Base-by-base conservation (phyloP, 2,329 filamentous ascomycete species). In the Aspergillus jensenii region DNA sequence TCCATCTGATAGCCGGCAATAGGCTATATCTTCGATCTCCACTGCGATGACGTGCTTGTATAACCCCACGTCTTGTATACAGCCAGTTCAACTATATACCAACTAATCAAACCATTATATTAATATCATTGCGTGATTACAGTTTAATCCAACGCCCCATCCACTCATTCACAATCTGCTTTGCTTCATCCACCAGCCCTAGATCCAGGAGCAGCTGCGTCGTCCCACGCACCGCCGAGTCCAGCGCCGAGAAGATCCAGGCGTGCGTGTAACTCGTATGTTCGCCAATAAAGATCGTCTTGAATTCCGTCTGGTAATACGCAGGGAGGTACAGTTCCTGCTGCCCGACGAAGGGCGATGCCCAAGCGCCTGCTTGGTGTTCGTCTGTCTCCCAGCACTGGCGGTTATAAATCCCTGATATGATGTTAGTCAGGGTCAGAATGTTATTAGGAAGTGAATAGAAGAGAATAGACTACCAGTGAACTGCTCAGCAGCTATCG, bases 181-280 rank as follows among this genome's bases (percentile, higher is more conserved):
- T 90, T 0, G 87, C 87, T 73, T 90, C 87, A 68, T 90, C 87
- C 0, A 90, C 86, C 45, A 90, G 70, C 0, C 87, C 87, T 67
- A 89, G 74, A 66, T 85, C 82, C 63, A 71, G 74, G 69, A 90
- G 72, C 59, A 90, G 63, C 72, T 90, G 86, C 4, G 85, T 80
- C 0, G 85, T 84, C 0, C 87, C 86, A 1, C 88, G 78, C 2
- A 90, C 83, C 0, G 85, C 87, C 11, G 84, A 87, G 67, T 90
- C 87, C 4, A 90, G 74, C 1, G 88, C 87, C 3, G 82, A 84
- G 31, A 70, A 71, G 12, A 72, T 71, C 71, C 70, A 73, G 1
- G 86, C 87, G 67, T 90, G 88, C 0, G 88, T 91, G 67, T 87
- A 89, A 6, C 82, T 84, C 0, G 87, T 90, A 67, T 90, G 87